These are phyloP conservation scores for Colletotrichum camelliae DNA, from an alignment of 2,329 filamentous ascomycete genomes.

Conservation along the genomic window DNA sequence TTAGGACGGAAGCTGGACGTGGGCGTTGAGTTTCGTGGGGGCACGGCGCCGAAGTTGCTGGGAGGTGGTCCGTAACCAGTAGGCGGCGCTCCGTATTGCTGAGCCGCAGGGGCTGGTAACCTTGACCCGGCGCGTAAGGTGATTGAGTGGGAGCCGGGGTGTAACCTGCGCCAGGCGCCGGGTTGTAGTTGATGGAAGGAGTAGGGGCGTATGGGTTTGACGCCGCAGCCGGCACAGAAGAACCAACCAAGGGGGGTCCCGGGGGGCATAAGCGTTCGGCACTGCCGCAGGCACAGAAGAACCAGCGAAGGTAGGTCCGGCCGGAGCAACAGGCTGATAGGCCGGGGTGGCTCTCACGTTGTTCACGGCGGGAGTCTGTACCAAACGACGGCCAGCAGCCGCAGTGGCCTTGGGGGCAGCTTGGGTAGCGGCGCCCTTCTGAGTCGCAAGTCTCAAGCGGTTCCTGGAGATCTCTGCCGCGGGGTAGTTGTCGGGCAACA, in stretches of 20 bases:
- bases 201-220: slow-evolving; percentile 37
- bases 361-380: slow-evolving; percentile 26
- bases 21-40: slow-evolving; percentile 61
- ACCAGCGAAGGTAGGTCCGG: neutral
- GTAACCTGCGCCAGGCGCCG: slow-evolving; percentile 27
- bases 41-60: slow-evolving; percentile 41
- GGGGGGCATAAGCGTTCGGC: slow-evolving; percentile 25
- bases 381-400: slow-evolving; percentile 6
- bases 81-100: slow-evolving; percentile 38
- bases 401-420: slow-evolving; percentile 41
- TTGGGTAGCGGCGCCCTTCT: slow-evolving; percentile 45
- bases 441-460: slow-evolving; percentile 83
- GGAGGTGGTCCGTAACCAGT: slow-evolving; percentile 36
- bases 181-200: slow-evolving; percentile 30
- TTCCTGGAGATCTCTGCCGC: slow-evolving; percentile 87
- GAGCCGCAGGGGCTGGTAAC: slow-evolving; percentile 58
- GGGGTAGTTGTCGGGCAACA: slow-evolving; percentile 83
- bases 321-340: slow-evolving; percentile 1
- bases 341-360: neutral
- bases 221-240: slow-evolving; percentile 30
- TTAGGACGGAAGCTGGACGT: slow-evolving; percentile 74
- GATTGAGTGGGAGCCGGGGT: slow-evolving; percentile 35
- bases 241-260: slow-evolving; percentile 39
- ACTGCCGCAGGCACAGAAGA: neutral
- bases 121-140: slow-evolving; percentile 43